These are phyloP conservation scores for Termitomyces sp. DNA, from an alignment of 768 basidiomycete species.

Conservation along the genomic window DNA sequence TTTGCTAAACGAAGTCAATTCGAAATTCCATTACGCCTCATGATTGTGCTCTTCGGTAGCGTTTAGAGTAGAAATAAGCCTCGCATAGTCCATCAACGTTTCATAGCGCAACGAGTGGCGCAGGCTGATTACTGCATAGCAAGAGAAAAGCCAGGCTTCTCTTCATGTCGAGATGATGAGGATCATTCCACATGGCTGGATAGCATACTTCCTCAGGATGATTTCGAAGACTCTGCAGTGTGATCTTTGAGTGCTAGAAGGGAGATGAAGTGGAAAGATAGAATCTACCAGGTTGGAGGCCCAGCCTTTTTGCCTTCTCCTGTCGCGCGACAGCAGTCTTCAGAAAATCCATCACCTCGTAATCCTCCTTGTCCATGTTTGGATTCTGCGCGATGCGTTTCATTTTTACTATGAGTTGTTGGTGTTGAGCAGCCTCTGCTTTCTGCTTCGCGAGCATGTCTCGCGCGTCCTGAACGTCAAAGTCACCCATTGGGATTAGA, in stretches of 20 bases:
- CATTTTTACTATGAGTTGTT: constrained; percentile 40
- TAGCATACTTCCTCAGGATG: not conserved
- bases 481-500: constrained; percentile 70
- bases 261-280: not conserved
- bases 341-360: constrained; percentile 28
- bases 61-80: not conserved
- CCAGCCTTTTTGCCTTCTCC: constrained; percentile 24
- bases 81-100: not conserved
- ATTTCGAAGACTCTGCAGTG: constrained; percentile 6
- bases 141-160: not conserved
- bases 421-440: constrained; percentile 34
- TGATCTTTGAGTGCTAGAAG: not conserved
- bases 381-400: constrained; percentile 44
- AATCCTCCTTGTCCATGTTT: constrained; percentile 24
- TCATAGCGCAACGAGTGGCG: not conserved
- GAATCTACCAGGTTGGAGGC: constrained; percentile 19
- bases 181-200: not conserved
- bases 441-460: constrained; percentile 53
- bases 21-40: not conserved
- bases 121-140: not conserved
- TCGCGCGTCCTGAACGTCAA: constrained; percentile 77
- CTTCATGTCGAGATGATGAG: not conserved
- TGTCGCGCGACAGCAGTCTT: constrained; percentile 25
- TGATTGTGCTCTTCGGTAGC: not conserved
- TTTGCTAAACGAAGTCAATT: not conserved